Percentiles rank a stretch among this genome's conserved stretches.
These are phyloP conservation scores for Claviceps sp. DNA, from an alignment of 2,329 filamentous ascomycete species.

Conservation along the genomic window DNA sequence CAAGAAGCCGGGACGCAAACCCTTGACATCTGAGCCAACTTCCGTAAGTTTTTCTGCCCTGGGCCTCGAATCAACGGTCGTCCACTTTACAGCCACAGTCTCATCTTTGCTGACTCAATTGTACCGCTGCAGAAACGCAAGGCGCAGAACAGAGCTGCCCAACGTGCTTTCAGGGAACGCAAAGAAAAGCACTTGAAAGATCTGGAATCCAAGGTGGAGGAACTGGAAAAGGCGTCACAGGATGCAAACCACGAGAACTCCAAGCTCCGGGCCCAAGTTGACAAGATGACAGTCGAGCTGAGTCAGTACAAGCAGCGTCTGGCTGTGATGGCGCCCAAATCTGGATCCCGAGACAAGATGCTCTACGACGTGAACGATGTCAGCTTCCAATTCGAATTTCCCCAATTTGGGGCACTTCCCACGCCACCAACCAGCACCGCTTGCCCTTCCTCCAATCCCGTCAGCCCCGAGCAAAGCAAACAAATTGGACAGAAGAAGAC, in stretches of 20 bases:
- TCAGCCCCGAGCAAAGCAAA: conserved; percentile 17
- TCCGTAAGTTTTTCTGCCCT: conserved; percentile 52
- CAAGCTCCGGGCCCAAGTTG: conserved; percentile 72
- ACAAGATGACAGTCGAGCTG: conserved; percentile 73
- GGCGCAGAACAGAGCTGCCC: conserved; percentile 85
- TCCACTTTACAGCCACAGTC: neutral
- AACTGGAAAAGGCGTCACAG: conserved; percentile 72
- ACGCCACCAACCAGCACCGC: conserved; percentile 24
- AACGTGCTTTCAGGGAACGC: conserved; percentile 84
- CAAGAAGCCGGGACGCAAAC: conserved; percentile 95
- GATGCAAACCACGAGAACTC: conserved; percentile 76
- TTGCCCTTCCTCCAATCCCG: conserved; percentile 16
- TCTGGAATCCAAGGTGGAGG: conserved; percentile 64
- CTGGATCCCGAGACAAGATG: conserved; percentile 25
- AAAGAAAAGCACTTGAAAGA: conserved; percentile 87
- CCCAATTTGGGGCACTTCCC: conserved; percentile 71
- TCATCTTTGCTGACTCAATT: conserved; percentile 6
- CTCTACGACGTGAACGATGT: conserved; percentile 51
- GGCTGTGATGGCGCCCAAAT: conserved; percentile 36
- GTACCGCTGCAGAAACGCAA: conserved; percentile 62
- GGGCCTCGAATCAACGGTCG: too few species aligned
- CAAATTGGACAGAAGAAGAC: conserved; percentile 13
- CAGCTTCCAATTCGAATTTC: conserved; percentile 92
- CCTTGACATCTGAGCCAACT: conserved; percentile 86
- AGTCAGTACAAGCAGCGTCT: conserved; percentile 84